Evolutionary conservation across 2,329 filamentous ascomycete species (phyloP), one percentile per base, ranked within the genome.

Genomic region (Leptographium procerum): DNA sequence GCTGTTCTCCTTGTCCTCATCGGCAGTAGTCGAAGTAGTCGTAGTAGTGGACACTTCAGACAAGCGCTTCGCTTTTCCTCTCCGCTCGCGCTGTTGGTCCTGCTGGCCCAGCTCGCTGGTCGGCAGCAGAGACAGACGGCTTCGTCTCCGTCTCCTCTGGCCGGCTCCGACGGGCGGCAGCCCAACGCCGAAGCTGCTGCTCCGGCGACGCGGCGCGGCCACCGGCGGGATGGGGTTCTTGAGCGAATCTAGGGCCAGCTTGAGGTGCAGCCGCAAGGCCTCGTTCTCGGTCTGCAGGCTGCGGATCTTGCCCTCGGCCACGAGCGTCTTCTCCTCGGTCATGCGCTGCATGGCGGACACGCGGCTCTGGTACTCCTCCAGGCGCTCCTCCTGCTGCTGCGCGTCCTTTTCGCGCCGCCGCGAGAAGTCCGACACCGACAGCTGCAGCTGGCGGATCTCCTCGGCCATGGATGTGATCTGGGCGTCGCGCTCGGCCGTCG

Each of bases 391-490:
- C 63, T 89, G 79, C 65, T 86, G 83, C 36, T 51, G 56, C 58
- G 84, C 87, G 65, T 91, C 89, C 69, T 89, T 86, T 72, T 94
- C 89, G 56, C 80, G 83, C 53, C 80, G 83, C 65, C 78, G 83
- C 62, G 77, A 75, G 55, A 77, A 82, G 67, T 89, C 83, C 11
- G 81, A 82, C 28, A 87, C 83, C 10, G 76, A 89, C 62, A 95
- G 79, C 70, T 97, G 92, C 56, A 99, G 78, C 31, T 79, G 74
- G 24, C 91, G 89, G 64, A 99, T 99, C 64, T 95, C 94, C 68
- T 96, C 92, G 11, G 90, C 87, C 94, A 99, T 97, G 67, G 91
- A 88, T 1, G 83, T 78, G 66, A 99, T 96, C 72, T 97, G 90
- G 4, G 90, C 91, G 71, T 99, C 94, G 63, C 95, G 86, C 73